Evolutionary conservation across 179 eudicot genomes (phyloP).

Genomic region (Amaranthus tricolor): DNA sequence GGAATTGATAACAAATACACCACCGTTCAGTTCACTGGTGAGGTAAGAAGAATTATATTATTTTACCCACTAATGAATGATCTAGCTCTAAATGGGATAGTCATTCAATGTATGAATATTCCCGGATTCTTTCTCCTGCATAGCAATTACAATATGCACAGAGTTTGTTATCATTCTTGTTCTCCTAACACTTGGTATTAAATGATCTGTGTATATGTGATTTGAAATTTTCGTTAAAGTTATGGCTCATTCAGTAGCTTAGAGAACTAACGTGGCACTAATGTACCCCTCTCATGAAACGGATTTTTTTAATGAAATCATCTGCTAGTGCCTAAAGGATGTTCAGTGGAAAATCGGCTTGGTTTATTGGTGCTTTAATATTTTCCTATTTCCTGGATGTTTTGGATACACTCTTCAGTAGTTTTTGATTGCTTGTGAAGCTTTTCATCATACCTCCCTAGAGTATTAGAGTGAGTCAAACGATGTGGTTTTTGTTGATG

Average conservation of each 20-base stretch:
- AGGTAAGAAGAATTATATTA: conserved; percentile 42
- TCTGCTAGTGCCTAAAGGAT: background rate
- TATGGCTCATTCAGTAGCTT: background rate
- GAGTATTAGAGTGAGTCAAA: background rate
- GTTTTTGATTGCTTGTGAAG: background rate
- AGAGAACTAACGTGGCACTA: background rate
- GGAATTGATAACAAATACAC: conserved; percentile 98
- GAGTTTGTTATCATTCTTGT: background rate
- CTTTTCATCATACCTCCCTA: background rate
- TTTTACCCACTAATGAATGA: background rate
- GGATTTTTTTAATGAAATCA: background rate
- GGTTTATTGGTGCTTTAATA: background rate
- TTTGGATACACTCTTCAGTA: background rate
- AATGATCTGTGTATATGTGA: background rate
- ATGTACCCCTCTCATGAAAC: background rate
- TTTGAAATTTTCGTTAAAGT: background rate
- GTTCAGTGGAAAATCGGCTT: background rate
- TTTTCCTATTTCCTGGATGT: background rate
- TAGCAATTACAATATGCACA: background rate
- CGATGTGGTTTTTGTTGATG: background rate
- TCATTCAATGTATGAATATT: background rate
- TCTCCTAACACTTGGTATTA: background rate
- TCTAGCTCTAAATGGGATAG: conserved; percentile 1
- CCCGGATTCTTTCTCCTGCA: background rate
- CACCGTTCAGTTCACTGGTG: conserved; percentile 94